phyloP scores from a whole-genome alignment of 495 filamentous ascomycete genomes.

The Neurospora tetraspora region DNA sequence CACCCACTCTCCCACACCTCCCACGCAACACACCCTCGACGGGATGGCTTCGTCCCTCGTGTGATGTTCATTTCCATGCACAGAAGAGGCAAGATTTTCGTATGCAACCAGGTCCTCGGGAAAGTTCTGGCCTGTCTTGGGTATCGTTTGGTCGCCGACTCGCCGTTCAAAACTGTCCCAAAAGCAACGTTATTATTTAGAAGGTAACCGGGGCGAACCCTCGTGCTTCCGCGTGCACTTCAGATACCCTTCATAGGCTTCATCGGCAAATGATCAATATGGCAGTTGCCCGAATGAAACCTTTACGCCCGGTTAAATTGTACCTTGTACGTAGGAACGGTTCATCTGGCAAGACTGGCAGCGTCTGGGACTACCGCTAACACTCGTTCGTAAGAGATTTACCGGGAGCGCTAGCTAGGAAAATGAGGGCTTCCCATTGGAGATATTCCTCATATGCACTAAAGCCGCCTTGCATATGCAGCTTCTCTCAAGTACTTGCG shows the following conservation, averaged over 20 bases:
- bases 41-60: neutral
- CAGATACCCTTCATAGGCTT: neutral
- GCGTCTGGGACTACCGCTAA: neutral
- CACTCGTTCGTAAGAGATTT: too few relatives aligned
- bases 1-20: neutral
- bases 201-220: neutral
- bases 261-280: neutral
- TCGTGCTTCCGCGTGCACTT: neutral
- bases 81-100: neutral
- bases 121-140: neutral
- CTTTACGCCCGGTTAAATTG: neutral
- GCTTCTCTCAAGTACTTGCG: too few relatives aligned
- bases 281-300: neutral
- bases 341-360: neutral
- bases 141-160: neutral
- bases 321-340: neutral
- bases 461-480: too few relatives aligned
- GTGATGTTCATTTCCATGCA: neutral
- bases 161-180: neutral
- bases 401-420: too few relatives aligned
- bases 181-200: neutral
- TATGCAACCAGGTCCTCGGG: neutral
- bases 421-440: too few relatives aligned
- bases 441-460: too few relatives aligned
- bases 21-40: neutral